Base-by-base conservation (phyloP, 805 yeast species). In the Kuraishia cidri region DNA sequence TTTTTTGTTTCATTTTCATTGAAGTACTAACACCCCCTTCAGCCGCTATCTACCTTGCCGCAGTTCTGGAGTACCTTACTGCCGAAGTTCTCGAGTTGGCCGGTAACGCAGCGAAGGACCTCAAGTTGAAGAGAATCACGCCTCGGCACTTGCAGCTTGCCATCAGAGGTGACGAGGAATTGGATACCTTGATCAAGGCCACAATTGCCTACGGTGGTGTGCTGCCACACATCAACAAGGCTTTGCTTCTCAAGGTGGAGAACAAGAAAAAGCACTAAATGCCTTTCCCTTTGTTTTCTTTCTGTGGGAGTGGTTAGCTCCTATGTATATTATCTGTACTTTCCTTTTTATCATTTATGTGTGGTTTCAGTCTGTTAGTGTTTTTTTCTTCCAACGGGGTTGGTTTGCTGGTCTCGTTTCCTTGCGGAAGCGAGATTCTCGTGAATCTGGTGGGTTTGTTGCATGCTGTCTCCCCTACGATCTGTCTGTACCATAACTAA, bases 151-250 rank as follows among this genome's bases (percentile, higher is more conserved):
- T 88, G 68, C 96, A 88, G 70, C 76, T 88, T 54, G 97, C 97
- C 65, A 88, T 88, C 75, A 85, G 97, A 77, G 90, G 88, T 61
- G 97, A 90, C 75, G 97, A 90, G 70, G 97, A 90, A 69, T 77
- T 90, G 66, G 88, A 90, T 84, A 87, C 87, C 42, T 73, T 90
- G 53, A 83, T 90, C 54, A 80, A 85, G 64, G 95, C 96, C 38
- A 90, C 97, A 36, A 90, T 90, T 56, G 96, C 97, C 25, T 86
- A 80, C 48, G 97, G 97, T 69, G 97, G 97, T 79, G 97, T 90
- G 35, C 69, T 90, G 58, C 97, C 97, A 35, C 94, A 86, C 57
- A 84, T 85, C 54, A 84, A 85, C 64, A 79, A 80, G 58, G 86
- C 85, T 36, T 66, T 82, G 50, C 64, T 82, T 46, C 72, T 83